These are phyloP conservation scores for Psilocybe tampanensis DNA, from an alignment of 768 basidiomycete genomes.

Conservation along the genomic window DNA sequence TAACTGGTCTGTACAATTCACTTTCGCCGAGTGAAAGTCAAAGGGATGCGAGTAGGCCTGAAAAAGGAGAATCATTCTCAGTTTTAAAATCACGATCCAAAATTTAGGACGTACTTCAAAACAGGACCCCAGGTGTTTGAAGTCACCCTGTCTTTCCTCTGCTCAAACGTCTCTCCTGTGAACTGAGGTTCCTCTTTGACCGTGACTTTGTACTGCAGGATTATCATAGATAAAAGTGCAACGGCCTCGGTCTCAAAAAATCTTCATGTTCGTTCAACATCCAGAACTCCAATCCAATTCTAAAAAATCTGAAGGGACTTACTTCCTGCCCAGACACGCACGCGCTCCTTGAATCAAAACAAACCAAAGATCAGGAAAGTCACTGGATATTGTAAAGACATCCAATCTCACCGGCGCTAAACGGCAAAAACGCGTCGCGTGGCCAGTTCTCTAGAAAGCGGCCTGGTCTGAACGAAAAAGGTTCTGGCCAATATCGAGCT, in stretches of 20 bases:
- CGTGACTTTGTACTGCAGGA: conserved; percentile 47
- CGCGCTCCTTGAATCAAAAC: conserved; percentile 14
- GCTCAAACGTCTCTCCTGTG: conserved; percentile 45
- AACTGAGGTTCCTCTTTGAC: conserved; percentile 54
- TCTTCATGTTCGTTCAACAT: conserved; percentile 23
- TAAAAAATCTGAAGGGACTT: background rate
- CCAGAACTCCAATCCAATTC: background rate
- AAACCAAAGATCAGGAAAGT: background rate
- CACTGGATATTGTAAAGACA: background rate
- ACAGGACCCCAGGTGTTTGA: too few species aligned
- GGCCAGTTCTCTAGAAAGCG: conserved; percentile 56
- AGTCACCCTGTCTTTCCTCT: conserved; percentile 36
- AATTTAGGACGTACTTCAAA: background rate
- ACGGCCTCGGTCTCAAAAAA: conserved; percentile 55
- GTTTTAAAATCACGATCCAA: background rate
- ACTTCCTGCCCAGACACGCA: conserved; percentile 26
- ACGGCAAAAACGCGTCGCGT: conserved; percentile 56
- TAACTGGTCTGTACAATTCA: too few species aligned
- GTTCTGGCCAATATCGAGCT: conserved; percentile 62
- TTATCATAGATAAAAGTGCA: conserved; percentile 48
- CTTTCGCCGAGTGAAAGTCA: background rate
- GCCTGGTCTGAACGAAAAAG: conserved; percentile 44
- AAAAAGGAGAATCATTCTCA: background rate
- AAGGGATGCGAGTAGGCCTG: background rate
- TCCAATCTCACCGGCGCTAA: conserved; percentile 39